Conservation (phyloP, 345 rosid species). For the Moricandia moricandioides region DNA sequence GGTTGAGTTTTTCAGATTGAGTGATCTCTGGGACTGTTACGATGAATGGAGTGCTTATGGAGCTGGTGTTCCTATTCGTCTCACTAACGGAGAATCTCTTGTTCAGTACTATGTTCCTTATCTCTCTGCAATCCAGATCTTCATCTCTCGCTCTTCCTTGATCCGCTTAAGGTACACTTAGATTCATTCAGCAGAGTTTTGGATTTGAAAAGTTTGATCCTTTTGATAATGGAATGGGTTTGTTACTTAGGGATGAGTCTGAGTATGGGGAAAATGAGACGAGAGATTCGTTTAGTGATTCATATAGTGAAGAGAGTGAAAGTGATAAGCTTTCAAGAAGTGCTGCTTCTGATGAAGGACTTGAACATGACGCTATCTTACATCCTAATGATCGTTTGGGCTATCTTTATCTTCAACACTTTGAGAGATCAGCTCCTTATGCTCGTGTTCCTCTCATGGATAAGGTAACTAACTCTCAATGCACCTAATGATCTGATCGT, state of each 20-base stretch:
- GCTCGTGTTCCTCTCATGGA: slow-evolving; percentile 98
- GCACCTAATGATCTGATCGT: not conserved
- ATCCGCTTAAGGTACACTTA: slow-evolving; percentile 61
- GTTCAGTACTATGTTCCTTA: slow-evolving; percentile 97
- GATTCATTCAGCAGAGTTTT: no score
- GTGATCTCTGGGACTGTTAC: slow-evolving; percentile 82
- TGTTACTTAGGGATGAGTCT: slow-evolving; percentile 62
- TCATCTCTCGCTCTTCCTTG: slow-evolving; percentile 68
- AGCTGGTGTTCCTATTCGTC: slow-evolving; percentile 84
- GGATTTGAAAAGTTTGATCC: not conserved
- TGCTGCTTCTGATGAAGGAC: slow-evolving; percentile 90
- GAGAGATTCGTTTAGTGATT: slow-evolving; percentile 83
- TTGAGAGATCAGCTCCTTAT: slow-evolving; percentile 91
- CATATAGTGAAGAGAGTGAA: slow-evolving; percentile 85
- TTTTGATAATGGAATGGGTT: slow-evolving; percentile 4
- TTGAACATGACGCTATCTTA: slow-evolving; percentile 60
- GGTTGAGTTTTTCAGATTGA: slow-evolving; percentile 76
- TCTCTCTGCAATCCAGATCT: slow-evolving; percentile 94
- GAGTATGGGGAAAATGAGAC: slow-evolving; percentile 72
- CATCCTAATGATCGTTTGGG: slow-evolving; percentile 79
- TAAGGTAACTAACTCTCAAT: slow-evolving; percentile 54
- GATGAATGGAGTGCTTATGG: slow-evolving; percentile 99
- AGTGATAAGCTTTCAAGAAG: slow-evolving; percentile 76
- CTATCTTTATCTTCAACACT: slow-evolving; percentile 66
- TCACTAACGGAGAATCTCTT: slow-evolving; percentile 68